Base-by-base conservation (phyloP, 2,329 filamentous ascomycete genomes). In the Beauveria sp. region DNA sequence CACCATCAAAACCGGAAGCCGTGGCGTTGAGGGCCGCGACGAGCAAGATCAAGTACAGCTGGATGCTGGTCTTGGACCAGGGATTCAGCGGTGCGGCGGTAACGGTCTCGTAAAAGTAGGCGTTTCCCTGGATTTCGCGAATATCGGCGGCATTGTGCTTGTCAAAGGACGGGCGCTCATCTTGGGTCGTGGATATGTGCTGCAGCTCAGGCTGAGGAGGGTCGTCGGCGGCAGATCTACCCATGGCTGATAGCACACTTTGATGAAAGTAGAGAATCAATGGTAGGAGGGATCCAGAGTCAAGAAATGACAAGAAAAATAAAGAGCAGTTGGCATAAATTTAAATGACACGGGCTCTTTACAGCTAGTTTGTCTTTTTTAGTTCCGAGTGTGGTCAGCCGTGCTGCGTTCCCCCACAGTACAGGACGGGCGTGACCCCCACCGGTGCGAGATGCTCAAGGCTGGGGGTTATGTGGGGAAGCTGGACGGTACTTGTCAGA, bases 1-100 rank as follows among this genome's bases (percentile, higher is more conserved):
- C 70, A 14, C 73, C 73, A 65, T 75, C 74, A 60, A 74, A 75
- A 20, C 73, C 73, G 46, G 73, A 74, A 34, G 73, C 71, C 14
- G 72, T 74, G 20, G 72, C 71, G 59, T 75, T 75, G 63, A 75
- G 66, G 1, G 72, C 73, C 1, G 72, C 72, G 24, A 75, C 67
- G 30, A 74, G 66, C 50, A 74, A 69, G 61, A 75, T 72, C 28
- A 66, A 63, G 61, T 75, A 75, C 40, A 75, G 67, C 65, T 75
- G 69, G 24, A 75, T 53, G 61, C 71, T 74, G 16, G 71, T 71
- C 63, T 61, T 69, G 46, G 72, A 73, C 68, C 69, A 72, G 12
- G 73, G 69, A 42, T 71, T 64, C 26, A 72, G 59, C 10, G 69
- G 70, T 42, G 70, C 67, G 3, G 67, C 68, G 1, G 66, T 67